Evolutionary conservation across 176 grass and related monocot genomes (phyloP), one percentile per base, ranked within the genome.

Genomic region (Secale cereale): DNA sequence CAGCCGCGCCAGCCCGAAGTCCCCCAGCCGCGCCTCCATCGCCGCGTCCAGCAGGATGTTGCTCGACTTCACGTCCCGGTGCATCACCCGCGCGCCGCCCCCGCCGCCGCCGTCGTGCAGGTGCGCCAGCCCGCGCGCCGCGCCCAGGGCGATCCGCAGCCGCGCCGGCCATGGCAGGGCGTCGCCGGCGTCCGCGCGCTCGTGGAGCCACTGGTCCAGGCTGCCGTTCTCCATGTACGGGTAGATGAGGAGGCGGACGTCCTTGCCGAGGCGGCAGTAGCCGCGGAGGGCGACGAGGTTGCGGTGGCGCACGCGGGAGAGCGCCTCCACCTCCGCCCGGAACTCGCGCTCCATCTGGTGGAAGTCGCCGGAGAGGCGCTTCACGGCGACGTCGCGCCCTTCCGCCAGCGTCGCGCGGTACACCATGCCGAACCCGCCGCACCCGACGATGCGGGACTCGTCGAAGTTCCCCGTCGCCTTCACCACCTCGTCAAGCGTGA

Each of bases 51-150:
- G 94, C 19, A 97, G 89, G 70, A 97, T 92, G 91, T 97, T 97
- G 87, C 89, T 91, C 14, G 94, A 86, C 87, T 97, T 97, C 87
- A 97, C 75, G 87, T 97, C 94, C 19, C 91, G 84, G 85, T 97
- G 94, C 52, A 93, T 86, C 8, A 97, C 87, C 25, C 80, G 88
- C 9, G 94, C 91, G 70, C 85, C 81, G 78, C 84, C 89, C 65
- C 35, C 32, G 37, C 78, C 62, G 15, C 71, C 87, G 89, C 50
- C 87, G 40, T 25, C 25, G 91, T 97, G 91, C 37, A 97, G 91
- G 89, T 92, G 84, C 2, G 85, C 80, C 30, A 97, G 65, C 29
- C 91, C 94, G 5, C 84, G 62, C 6, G 91, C 89, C 6, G 90
- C 87, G 4, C 85, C 94, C 2, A 68, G 67, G 0, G 90, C 85